phyloP scores from a whole-genome alignment of 208 protist genomes.

The Trypanosoma avium region DNA sequence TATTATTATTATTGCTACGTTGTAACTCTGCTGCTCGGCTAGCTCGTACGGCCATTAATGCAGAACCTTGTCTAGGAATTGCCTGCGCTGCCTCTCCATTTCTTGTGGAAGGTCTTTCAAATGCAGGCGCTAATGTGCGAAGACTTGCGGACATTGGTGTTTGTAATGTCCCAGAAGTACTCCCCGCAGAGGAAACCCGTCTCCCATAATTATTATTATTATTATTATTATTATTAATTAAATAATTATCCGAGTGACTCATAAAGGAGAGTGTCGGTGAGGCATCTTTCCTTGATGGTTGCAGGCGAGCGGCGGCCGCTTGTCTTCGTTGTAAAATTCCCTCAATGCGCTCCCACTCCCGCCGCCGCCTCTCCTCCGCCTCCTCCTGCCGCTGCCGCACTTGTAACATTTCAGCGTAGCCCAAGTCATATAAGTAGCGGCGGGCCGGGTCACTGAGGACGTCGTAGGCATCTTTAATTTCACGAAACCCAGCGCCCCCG shows the following conservation, averaged over 20 bases:
- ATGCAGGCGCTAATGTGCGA: background rate
- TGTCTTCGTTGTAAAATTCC: background rate
- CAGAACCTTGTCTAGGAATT: conserved; percentile 4
- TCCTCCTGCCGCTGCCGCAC: conserved; percentile 24
- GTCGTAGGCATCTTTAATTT: conserved; percentile 86
- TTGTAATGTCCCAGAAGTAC: background rate
- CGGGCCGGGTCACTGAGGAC: conserved; percentile 81
- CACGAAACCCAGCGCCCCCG: conserved; percentile 37
- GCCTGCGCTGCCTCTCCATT: background rate
- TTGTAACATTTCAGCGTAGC: conserved; percentile 34
- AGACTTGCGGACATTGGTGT: conserved; percentile 12
- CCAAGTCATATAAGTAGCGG: conserved; percentile 88
- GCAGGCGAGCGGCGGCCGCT: background rate
- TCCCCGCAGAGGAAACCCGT: background rate
- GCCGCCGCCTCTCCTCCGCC: conserved; percentile 22
- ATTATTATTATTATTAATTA: background rate
- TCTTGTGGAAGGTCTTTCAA: too few species aligned
- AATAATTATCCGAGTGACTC: background rate
- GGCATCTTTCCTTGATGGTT: background rate
- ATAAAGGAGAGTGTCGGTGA: background rate
- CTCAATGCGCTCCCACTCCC: background rate
- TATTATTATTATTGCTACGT: background rate
- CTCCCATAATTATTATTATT: background rate
- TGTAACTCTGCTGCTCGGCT: background rate
- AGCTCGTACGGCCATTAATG: background rate